A percentile compares a stretch with the other conserved stretches of the same genome.
Conservation (phyloP, 306 rosid species). For the Comarum palustre region DNA sequence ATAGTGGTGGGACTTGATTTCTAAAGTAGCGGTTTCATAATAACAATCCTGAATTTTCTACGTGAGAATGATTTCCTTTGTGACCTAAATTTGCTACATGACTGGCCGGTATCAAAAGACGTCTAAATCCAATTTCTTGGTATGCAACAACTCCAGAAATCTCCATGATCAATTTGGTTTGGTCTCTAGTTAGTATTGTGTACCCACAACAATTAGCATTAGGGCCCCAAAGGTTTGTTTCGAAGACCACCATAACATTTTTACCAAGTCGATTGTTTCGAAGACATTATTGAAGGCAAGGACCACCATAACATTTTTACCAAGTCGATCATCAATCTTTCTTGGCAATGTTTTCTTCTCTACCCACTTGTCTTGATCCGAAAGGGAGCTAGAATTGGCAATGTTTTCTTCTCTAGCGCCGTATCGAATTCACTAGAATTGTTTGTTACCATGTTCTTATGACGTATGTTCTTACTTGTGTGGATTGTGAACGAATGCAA, state of each 20-base stretch:
- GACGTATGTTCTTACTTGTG: not conserved
- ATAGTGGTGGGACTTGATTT: no score
- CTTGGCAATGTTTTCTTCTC: not conserved
- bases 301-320: constrained; percentile 21
- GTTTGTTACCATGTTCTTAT: not conserved
- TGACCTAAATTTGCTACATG: no score
- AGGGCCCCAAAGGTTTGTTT: not conserved
- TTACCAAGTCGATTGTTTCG: not conserved
- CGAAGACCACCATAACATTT: constrained; percentile 20
- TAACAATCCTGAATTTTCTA: no score
- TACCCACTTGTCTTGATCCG: no score
- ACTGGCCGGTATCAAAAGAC: constrained; percentile 11
- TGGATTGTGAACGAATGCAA: not conserved
- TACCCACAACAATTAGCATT: not conserved
- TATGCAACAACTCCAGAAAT: not conserved
- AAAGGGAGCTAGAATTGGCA: no score
- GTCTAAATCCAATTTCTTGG: constrained; percentile 21
- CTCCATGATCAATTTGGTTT: not conserved
- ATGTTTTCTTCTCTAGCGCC: not conserved
- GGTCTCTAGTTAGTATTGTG: not conserved
- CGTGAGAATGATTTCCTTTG: no score
- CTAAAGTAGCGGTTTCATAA: no score
- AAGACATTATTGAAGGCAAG: constrained; percentile 26
- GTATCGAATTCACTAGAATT: not conserved
- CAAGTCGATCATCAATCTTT: constrained; percentile 8